Conservation (phyloP, 495 filamentous ascomycete species). For the Hyaloscypha bicolor region DNA sequence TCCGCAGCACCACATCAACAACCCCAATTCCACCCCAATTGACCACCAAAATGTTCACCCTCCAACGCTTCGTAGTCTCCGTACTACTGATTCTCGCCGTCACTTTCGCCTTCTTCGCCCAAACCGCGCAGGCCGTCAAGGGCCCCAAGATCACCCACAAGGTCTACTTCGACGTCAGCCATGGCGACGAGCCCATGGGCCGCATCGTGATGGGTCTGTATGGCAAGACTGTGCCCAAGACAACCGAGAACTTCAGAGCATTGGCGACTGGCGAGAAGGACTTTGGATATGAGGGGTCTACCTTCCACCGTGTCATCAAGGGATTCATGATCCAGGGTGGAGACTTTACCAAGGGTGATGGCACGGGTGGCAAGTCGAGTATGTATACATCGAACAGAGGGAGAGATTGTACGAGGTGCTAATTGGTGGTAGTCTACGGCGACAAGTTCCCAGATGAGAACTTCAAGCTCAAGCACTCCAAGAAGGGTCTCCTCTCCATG, state of each 20-base stretch:
- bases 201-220: conserved; percentile 93
- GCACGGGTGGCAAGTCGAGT: conserved; percentile 94
- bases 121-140: conserved; percentile 73
- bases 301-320: conserved; percentile 99
- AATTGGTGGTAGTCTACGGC: conserved; percentile 69
- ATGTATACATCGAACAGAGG: conserved; percentile 34
- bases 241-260: conserved; percentile 96
- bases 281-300: conserved; percentile 92
- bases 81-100: conserved; percentile 74
- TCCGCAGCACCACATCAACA: conserved; percentile 1
- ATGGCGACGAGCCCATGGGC: conserved; percentile 84
- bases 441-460: conserved; percentile 97
- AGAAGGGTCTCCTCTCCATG: conserved; percentile 74
- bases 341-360: conserved; percentile 96
- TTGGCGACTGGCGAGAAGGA: conserved; percentile 97
- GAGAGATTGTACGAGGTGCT: conserved; percentile 1
- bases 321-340: conserved; percentile 99
- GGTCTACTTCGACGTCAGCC: conserved; percentile 94
- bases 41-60: conserved; percentile 51
- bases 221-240: conserved; percentile 97
- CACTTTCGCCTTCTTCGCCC: conserved; percentile 70
- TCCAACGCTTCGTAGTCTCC: conserved; percentile 62
- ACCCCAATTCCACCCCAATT: conserved; percentile 25
- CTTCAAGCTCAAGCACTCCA: conserved; percentile 93
- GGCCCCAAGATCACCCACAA: conserved; percentile 97